Percentiles rank a stretch among this genome's conserved stretches.
These are phyloP conservation scores for Phytophthora capsici DNA, from an alignment of 352 stramenopile genomes.

Conservation along the genomic window DNA sequence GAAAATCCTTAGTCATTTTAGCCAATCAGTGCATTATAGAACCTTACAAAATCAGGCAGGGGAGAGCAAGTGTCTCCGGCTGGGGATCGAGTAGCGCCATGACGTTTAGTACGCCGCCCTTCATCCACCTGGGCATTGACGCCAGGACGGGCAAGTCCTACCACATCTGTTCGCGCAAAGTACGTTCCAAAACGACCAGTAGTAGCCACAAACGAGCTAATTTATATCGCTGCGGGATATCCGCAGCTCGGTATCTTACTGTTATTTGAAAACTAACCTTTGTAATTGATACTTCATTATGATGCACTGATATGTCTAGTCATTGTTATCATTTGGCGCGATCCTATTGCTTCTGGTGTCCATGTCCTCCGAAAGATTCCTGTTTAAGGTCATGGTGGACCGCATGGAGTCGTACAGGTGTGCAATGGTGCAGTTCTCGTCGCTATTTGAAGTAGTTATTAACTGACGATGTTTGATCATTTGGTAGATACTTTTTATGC, in stretches of 20 bases:
- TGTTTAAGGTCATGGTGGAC: conserved; percentile 91
- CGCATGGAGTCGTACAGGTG: conserved; percentile 91
- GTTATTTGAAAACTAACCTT: conserved; percentile 1
- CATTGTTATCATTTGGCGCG: conserved; percentile 73
- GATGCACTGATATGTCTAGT: conserved; percentile 43
- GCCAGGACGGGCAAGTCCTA: conserved; percentile 87
- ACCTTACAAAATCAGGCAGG: background rate
- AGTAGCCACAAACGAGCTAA: conserved; percentile 4
- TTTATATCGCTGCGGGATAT: background rate
- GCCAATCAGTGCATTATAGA: too few species aligned
- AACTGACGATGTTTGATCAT: conserved; percentile 2
- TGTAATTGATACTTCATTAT: conserved; percentile 1
- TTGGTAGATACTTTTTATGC: conserved; percentile 82
- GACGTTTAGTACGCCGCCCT: conserved; percentile 70
- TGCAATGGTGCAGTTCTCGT: background rate
- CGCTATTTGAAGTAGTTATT: background rate
- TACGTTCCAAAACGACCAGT: conserved; percentile 22
- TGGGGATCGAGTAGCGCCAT: conserved; percentile 36
- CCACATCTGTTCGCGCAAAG: conserved; percentile 84
- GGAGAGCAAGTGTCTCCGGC: background rate
- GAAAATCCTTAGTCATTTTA: too few species aligned
- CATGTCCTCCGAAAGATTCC: conserved; percentile 84
- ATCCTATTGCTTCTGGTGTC: conserved; percentile 77
- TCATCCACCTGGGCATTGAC: conserved; percentile 86
- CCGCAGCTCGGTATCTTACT: background rate